Evolutionary conservation across 768 basidiomycete species (phyloP).

Genomic region (Collybia sordida): DNA sequence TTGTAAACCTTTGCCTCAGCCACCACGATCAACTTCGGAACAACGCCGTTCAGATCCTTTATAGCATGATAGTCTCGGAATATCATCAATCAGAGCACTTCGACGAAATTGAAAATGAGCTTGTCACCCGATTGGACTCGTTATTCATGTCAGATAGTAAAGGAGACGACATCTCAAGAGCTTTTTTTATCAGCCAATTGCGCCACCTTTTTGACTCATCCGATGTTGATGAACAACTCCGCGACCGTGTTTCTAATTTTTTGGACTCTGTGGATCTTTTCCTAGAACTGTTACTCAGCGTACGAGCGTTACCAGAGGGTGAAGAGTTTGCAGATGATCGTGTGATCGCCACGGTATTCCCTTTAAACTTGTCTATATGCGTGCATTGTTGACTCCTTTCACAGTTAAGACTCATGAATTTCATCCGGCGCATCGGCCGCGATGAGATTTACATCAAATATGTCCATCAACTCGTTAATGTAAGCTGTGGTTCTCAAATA

Average conservation of each 20-base stretch:
- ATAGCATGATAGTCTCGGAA: constrained; percentile 93
- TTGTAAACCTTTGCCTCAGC: constrained; percentile 90
- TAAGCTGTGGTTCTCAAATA: constrained; percentile 33
- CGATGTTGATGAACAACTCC: constrained; percentile 76
- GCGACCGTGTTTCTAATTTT: constrained; percentile 77
- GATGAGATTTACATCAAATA: constrained; percentile 97
- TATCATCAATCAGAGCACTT: constrained; percentile 85
- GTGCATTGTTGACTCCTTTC: constrained; percentile 5
- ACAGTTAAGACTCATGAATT: constrained; percentile 88
- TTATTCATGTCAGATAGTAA: constrained; percentile 93
- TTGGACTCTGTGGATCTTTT: constrained; percentile 90
- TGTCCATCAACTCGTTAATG: constrained; percentile 91
- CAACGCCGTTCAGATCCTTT: constrained; percentile 90
- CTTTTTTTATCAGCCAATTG: constrained; percentile 90
- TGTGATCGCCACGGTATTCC: constrained; percentile 80
- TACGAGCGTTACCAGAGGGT: constrained; percentile 87
- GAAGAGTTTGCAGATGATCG: constrained; percentile 95
- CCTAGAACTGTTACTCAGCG: constrained; percentile 84
- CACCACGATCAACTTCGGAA: constrained; percentile 91
- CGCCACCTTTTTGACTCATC: constrained; percentile 86
- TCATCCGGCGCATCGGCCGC: constrained; percentile 87
- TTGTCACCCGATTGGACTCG: constrained; percentile 87
- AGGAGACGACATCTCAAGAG: constrained; percentile 86
- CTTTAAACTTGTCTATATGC: not conserved
- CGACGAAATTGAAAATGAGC: constrained; percentile 86